A percentile compares a stretch with the other conserved stretches of the same genome.
phyloP scores from a whole-genome alignment of 2,329 filamentous ascomycete genomes.

The Lasiodiplodia sp. region DNA sequence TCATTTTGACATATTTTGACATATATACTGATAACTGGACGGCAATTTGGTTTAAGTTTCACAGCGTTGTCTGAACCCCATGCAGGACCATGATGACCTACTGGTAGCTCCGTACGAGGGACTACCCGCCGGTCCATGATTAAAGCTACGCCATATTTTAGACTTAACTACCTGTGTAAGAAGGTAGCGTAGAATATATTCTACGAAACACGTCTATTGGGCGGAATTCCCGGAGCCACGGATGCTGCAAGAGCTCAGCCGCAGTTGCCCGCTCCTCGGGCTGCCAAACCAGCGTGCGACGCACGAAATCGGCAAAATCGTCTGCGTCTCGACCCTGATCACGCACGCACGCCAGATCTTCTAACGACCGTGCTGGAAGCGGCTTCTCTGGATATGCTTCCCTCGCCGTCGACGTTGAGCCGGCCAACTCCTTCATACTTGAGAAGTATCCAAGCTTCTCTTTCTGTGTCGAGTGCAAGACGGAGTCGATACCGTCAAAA shows the following conservation, averaged over 20 bases:
- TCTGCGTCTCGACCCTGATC: not conserved
- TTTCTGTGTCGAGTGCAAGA: not conserved
- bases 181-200: not conserved
- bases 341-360: not conserved
- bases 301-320: not conserved
- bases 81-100: no score
- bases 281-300: not conserved
- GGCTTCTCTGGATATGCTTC: not conserved
- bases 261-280: not conserved
- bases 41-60: no score
- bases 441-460: not conserved
- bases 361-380: not conserved
- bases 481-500: not conserved
- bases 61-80: no score
- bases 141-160: no score
- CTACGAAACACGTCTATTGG: not conserved
- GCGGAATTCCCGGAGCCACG: not conserved
- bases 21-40: no score
- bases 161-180: not conserved
- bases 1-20: no score
- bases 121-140: no score
- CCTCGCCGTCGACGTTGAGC: not conserved
- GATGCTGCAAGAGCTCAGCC: not conserved
- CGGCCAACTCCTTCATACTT: not conserved
- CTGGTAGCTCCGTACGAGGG: no score